Evolutionary conservation across 1,139 yeast species (phyloP).

Genomic region (Magnusiomyces tetraspermus): DNA sequence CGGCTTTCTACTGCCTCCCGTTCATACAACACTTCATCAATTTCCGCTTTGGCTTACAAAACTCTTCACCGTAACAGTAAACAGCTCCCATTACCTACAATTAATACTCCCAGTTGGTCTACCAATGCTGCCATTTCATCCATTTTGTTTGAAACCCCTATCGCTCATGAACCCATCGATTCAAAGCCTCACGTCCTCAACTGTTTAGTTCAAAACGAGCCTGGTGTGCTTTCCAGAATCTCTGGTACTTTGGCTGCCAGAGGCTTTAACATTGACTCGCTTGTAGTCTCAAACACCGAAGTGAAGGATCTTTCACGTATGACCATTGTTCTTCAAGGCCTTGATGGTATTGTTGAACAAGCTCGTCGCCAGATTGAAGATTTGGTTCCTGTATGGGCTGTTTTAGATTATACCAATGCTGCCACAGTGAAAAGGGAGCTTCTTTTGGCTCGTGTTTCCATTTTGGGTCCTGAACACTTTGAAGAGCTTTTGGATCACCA

Average conservation of each 20-base stretch:
- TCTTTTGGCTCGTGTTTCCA: conserved; percentile 79
- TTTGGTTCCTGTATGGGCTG: conserved; percentile 96
- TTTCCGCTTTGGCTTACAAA: conserved; percentile 91
- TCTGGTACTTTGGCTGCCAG: conserved; percentile 96
- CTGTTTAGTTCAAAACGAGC: conserved; percentile 96
- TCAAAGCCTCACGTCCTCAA: conserved; percentile 71
- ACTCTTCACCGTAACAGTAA: conserved; percentile 70
- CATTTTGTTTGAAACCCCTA: conserved; percentile 87
- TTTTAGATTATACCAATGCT: conserved; percentile 82
- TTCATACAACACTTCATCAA: conserved; percentile 38
- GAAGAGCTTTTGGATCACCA: conserved; percentile 90
- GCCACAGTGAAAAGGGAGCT: conserved; percentile 87
- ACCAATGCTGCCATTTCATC: conserved; percentile 94
- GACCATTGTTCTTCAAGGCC: conserved; percentile 93
- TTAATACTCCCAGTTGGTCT: conserved; percentile 91
- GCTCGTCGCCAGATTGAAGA: conserved; percentile 98
- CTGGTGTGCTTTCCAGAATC: conserved; percentile 89
- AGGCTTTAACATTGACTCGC: conserved; percentile 94
- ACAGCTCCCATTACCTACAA: conserved; percentile 86
- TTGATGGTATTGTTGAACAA: conserved; percentile 93
- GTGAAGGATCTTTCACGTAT: conserved; percentile 90
- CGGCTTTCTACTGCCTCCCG: neutral
- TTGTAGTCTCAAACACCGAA: conserved; percentile 94
- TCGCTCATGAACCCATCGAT: conserved; percentile 43
- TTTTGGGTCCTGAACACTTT: conserved; percentile 94